Percentiles rank a stretch among this genome's conserved stretches.
These are phyloP conservation scores for Trichomonas tenax DNA, from an alignment of 208 protist species.

Conservation along the genomic window DNA sequence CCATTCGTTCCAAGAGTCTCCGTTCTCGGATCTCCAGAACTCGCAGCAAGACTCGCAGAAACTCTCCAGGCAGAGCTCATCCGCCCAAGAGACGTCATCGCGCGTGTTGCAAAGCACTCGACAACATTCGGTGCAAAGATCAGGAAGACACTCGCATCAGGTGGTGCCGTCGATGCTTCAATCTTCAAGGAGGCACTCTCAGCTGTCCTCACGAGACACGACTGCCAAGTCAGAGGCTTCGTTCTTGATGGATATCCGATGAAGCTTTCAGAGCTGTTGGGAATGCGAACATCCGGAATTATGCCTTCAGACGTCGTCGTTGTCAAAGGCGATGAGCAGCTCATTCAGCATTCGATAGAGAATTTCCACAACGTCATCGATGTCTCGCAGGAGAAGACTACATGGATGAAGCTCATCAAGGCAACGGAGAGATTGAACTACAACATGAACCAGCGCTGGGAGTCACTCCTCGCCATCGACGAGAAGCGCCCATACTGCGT, in stretches of 20 bases:
- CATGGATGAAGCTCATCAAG: background rate
- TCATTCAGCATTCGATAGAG: background rate
- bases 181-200: background rate
- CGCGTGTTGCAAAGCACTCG: background rate
- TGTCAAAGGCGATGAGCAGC: background rate
- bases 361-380: constrained; percentile 5
- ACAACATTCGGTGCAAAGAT: background rate
- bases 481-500: background rate
- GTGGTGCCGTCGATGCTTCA: background rate
- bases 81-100: background rate
- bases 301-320: background rate
- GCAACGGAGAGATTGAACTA: background rate
- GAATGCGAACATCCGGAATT: background rate
- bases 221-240: background rate
- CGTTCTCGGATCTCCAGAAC: background rate
- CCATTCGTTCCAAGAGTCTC: background rate
- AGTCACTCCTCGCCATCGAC: background rate
- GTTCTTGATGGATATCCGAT: background rate
- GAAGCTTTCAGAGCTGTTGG: background rate
- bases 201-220: background rate
- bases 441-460: background rate
- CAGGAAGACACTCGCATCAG: background rate
- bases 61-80: background rate
- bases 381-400: background rate
- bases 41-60: background rate